Percentiles rank a stretch among this genome's conserved stretches.
Conservation (phyloP, 2,329 filamentous ascomycete species). For the Cordyceps militaris region DNA sequence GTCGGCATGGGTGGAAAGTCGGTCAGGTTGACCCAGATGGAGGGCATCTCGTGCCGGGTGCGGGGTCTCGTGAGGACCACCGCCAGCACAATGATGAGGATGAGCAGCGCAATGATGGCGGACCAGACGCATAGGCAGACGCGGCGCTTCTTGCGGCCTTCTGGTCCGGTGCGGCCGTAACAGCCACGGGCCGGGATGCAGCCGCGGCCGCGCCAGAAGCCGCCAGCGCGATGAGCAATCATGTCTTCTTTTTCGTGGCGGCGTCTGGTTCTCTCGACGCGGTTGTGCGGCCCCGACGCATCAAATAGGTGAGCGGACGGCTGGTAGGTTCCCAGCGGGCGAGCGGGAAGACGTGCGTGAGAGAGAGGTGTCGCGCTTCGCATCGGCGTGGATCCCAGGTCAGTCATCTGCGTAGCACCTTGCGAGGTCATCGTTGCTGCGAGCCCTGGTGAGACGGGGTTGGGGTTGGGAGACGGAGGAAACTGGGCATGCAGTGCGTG, state of each 20-base stretch:
- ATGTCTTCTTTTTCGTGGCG: constrained; percentile 61
- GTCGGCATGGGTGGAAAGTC: constrained; percentile 82
- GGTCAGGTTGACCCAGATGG: constrained; percentile 74
- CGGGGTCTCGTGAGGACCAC: constrained; percentile 41
- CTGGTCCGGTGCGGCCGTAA: constrained; percentile 55
- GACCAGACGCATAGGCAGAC: constrained; percentile 48
- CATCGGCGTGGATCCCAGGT: constrained; percentile 45
- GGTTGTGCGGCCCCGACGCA: constrained; percentile 35
- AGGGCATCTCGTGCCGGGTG: constrained; percentile 24
- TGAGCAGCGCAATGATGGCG: constrained; percentile 46
- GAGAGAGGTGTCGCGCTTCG: constrained; percentile 17
- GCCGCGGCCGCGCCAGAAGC: constrained; percentile 58
- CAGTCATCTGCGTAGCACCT: constrained; percentile 52
- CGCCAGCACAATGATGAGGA: constrained; percentile 51
- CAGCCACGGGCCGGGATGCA: constrained; percentile 58
- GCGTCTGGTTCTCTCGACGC: constrained; percentile 44
- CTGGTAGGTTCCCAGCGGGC: constrained; percentile 39
- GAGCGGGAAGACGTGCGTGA: constrained; percentile 31
- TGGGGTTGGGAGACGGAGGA: constrained; percentile 52
- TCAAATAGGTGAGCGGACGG: constrained; percentile 37
- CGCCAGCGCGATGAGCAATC: constrained; percentile 48
- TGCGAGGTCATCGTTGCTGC: constrained; percentile 56
- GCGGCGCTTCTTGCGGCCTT: constrained; percentile 56
- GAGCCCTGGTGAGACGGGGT: constrained; percentile 55
- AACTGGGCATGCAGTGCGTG: constrained; percentile 41